These are phyloP conservation scores for Mucor ambiguus DNA, from an alignment of 371 early-diverging fungal genomes.

Conservation along the genomic window DNA sequence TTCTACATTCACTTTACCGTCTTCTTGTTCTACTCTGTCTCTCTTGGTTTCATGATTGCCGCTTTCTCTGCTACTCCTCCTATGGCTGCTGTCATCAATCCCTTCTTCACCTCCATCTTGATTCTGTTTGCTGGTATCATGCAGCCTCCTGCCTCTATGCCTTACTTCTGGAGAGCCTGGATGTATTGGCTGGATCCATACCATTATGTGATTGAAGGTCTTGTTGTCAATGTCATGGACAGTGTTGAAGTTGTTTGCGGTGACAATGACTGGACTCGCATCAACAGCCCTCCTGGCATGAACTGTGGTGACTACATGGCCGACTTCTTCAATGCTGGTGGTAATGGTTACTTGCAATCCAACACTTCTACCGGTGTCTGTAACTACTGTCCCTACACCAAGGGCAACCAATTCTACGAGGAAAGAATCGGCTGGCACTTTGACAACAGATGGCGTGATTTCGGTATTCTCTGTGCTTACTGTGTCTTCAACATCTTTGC, in stretches of 20 bases:
- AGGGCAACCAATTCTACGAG: conserved; percentile 63
- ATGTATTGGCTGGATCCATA: conserved; percentile 83
- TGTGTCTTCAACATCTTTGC: conserved; percentile 58
- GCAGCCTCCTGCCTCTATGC: conserved; percentile 67
- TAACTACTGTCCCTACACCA: conserved; percentile 65
- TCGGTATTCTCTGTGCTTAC: conserved; percentile 68
- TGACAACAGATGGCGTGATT: conserved; percentile 73
- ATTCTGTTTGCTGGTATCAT: conserved; percentile 77
- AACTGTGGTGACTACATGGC: conserved; percentile 68
- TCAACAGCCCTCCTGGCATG: conserved; percentile 61
- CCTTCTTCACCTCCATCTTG: conserved; percentile 72
- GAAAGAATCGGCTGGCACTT: conserved; percentile 61
- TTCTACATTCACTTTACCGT: conserved; percentile 65
- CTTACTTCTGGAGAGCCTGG: conserved; percentile 76
- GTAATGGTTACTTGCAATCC: conserved; percentile 60
- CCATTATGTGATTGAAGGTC: conserved; percentile 77
- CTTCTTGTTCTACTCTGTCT: conserved; percentile 68
- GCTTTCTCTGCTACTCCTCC: conserved; percentile 57
- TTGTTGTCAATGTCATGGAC: conserved; percentile 72
- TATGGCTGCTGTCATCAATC: conserved; percentile 74
- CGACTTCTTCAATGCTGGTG: conserved; percentile 51
- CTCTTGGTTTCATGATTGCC: conserved; percentile 64
- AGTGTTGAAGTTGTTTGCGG: conserved; percentile 56
- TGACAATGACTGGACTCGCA: conserved; percentile 44
- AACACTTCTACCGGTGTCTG: conserved; percentile 55